These are phyloP conservation scores for Erigeron philadelphicus DNA, from an alignment of 140 eudicot species.

Conservation along the genomic window DNA sequence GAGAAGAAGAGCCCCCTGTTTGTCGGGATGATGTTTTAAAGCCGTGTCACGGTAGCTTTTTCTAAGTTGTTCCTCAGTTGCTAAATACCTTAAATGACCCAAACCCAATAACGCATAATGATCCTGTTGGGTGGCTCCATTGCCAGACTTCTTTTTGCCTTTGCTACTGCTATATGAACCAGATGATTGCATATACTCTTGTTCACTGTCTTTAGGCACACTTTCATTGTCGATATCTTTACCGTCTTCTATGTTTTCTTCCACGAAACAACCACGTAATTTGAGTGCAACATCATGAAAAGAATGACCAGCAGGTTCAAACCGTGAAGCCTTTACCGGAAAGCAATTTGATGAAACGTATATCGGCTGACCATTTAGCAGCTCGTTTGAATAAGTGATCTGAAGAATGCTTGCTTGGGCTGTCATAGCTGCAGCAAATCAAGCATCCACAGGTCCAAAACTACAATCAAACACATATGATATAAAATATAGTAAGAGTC, in stretches of 20 bases:
- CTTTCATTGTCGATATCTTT: slow-evolving; percentile 22
- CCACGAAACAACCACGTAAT: slow-evolving; percentile 50
- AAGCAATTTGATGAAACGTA: slow-evolving; percentile 61
- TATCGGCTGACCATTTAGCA: slow-evolving; percentile 57
- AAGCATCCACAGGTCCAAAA: slow-evolving; percentile 35
- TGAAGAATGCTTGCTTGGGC: slow-evolving; percentile 41
- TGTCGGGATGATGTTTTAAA: slow-evolving; percentile 86
- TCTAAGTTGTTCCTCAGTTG: slow-evolving; percentile 78
- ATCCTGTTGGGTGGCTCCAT: slow-evolving; percentile 63
- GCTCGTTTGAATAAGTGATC: slow-evolving; percentile 61
- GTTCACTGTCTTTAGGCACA: slow-evolving; percentile 44
- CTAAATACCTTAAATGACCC: slow-evolving; percentile 81
- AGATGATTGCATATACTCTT: slow-evolving; percentile 51
- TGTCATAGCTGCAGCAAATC: slow-evolving; percentile 39
- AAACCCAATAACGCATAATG: slow-evolving; percentile 91
- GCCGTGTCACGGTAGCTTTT: slow-evolving; percentile 88
- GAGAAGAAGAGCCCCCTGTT: slow-evolving; percentile 83
- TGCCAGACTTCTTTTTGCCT: slow-evolving; percentile 76
- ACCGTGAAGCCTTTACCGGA: slow-evolving; percentile 58
- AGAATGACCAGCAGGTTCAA: slow-evolving; percentile 92
- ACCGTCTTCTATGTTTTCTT: slow-evolving; percentile 36
- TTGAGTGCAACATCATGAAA: slow-evolving; percentile 78
- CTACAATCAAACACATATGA: slow-evolving; percentile 10
- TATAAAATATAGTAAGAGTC: background rate
- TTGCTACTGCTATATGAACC: slow-evolving; percentile 80